Evolutionary conservation across 192 early-diverging fungal species (phyloP), one percentile per base, ranked within the genome.

Genomic region (Ambispora gerdemannii): DNA sequence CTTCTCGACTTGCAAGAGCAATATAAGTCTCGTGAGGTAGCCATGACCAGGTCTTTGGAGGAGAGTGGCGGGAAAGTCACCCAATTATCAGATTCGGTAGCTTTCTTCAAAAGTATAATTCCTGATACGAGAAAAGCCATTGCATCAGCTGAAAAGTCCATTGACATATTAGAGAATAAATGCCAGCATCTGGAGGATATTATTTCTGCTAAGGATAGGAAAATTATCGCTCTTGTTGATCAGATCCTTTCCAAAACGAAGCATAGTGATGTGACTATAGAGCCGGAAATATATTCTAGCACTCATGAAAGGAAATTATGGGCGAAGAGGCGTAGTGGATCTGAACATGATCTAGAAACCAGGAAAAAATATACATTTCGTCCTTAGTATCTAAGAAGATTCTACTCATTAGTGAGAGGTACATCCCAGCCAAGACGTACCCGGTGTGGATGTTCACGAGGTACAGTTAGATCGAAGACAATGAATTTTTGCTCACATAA

Each of bases 161-260:
- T 59, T 59, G 56, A 59, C 56, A 15, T 59, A 11, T 59, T 59
- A 59, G 56, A 59, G 56, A 59, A 59, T 59, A 59, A 1, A 59
- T 59, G 30, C 56, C 28, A 17, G 56, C 0, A 59, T 59, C 28
- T 59, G 56, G 56, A 59, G 56, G 56, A 59, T 59, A 31, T 59
- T 59, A 59, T 59, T 31, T 60, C 58, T 60, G 1, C 13, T 27
- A 60, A 60, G 17, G 58, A 60, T 60, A 60, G 1, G 32, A 61
- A 61, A 61, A 34, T 61, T 61, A 61, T 61, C 59, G 31, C 59
- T 61, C 59, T 61, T 61, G 31, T 61, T 61, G 7, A 61, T 61
- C 59, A 61, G 59, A 61, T 61, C 4, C 59, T 61, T 60, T 61
- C 31, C 15, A 13, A 61, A 2, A 61, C 7, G 2, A 61, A 61